phyloP scores from a whole-genome alignment of 257 asterid genomes.

The Knoxia roxburghii region DNA sequence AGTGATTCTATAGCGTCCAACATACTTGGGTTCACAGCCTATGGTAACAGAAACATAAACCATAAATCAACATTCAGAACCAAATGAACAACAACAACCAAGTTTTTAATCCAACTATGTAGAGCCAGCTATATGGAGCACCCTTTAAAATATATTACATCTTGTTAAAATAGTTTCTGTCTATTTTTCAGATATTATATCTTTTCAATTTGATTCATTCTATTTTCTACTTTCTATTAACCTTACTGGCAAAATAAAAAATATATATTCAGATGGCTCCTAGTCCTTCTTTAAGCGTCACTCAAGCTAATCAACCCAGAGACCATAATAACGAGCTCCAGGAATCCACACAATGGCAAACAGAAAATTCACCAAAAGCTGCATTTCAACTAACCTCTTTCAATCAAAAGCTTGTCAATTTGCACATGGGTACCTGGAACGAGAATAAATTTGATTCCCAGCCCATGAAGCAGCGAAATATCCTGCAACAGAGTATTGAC shows the following conservation, averaged over 20 bases:
- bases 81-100: no score
- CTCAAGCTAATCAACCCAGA: neutral
- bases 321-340: neutral
- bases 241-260: no score
- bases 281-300: slow-evolving; percentile 4
- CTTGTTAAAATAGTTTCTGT: no score
- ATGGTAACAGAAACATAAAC: slow-evolving; percentile 15
- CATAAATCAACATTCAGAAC: neutral
- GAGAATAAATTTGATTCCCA: slow-evolving; percentile 92
- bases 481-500: slow-evolving; percentile 43
- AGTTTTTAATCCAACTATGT: no score
- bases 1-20: slow-evolving; percentile 89
- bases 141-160: no score
- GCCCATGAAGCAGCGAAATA: slow-evolving; percentile 84
- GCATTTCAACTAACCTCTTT: slow-evolving; percentile 42
- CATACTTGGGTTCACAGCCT: slow-evolving; percentile 83
- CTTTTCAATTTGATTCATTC: no score
- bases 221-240: no score
- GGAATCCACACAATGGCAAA: neutral
- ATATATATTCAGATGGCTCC: no score
- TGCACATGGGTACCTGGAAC: slow-evolving; percentile 96
- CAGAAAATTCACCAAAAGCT: neutral
- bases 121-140: no score
- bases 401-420: slow-evolving; percentile 70
- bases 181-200: no score